Conservation (phyloP, 2,329 filamentous ascomycete species). For the Aspergillus sp. region DNA sequence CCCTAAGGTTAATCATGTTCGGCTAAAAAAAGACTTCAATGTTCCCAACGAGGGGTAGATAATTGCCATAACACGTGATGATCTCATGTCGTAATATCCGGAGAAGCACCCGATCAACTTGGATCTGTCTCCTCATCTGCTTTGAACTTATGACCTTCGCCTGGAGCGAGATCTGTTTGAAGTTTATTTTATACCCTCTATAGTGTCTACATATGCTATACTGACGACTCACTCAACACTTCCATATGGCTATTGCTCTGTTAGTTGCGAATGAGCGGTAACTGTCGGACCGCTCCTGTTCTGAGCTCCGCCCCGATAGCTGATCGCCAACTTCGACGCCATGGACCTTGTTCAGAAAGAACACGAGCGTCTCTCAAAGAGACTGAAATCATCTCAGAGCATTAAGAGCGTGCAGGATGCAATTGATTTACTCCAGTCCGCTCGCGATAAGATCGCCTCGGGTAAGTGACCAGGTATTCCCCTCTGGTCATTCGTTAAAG, state of each 20-base stretch:
- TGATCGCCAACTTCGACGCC: constrained; percentile 18
- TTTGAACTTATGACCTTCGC: constrained; percentile 2
- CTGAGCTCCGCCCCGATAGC: constrained; percentile 8
- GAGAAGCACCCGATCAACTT: neutral
- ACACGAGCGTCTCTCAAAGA: constrained; percentile 71
- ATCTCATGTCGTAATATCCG: constrained; percentile 18
- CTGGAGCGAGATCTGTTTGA: neutral
- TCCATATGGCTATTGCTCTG: constrained; percentile 32
- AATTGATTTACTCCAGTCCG: constrained; percentile 74
- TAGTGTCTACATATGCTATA: neutral
- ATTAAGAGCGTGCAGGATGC: constrained; percentile 82
- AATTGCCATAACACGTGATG: constrained; percentile 14
- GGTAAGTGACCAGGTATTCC: constrained; percentile 53
- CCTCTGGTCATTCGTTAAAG: neutral
- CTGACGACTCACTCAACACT: neutral
- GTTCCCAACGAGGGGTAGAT: constrained; percentile 1
- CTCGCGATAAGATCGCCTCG: constrained; percentile 72
- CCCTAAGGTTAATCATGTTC: neutral
- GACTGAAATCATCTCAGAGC: constrained; percentile 70
- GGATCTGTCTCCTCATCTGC: neutral
- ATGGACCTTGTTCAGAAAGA: constrained; percentile 75
- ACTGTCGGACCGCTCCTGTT: constrained; percentile 34
- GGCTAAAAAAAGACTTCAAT: neutral
- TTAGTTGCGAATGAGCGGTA: constrained; percentile 30
- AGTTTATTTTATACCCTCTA: neutral